Base-by-base conservation (phyloP, 176 grass and related monocot species). In the Pharus latifolius region DNA sequence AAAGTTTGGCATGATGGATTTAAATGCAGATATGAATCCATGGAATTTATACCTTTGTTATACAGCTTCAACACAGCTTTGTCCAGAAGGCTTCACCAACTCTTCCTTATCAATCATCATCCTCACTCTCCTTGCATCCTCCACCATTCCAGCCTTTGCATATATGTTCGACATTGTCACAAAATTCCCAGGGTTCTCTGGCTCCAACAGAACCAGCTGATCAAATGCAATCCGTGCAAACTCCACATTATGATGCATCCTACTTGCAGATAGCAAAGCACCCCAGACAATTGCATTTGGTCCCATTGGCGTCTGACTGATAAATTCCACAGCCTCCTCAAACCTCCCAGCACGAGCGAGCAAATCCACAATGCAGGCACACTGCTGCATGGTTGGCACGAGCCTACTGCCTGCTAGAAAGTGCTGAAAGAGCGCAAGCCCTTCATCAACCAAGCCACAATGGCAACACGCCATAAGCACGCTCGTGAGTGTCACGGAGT, bases 91-190 rank as follows among this genome's bases (percentile, higher is more conserved):
- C 61, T 96, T 96, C 14, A 53, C 60, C 50, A 88, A 49, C 38
- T 81, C 74, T 49, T 64, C 70, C 17, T 49, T 72, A 28, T 96
- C 78, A 48, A 91, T 80, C 87, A 84, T 83, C 78, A 57, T 51
- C 73, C 91, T 87, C 28, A 91, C 78, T 49, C 37, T 54, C 30
- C 67, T 79, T 22, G 91, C 91, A 60, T 96, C 91, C 44, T 91
- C 51, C 63, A 60, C 29, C 85, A 67, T 82, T 10, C 84, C 84
- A 1, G 78, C 74, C 49, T 83, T 85, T 27, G 75, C 33, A 25
- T 96, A 96, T 82, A 91, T 80, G 38, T 82, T 91, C 45, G 91
- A 91, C 87, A 96, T 91, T 0, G 91, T 85, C 32, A 96, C 88
- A 30, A 82, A 96, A 79, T 96, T 91, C 34, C 91, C 84, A 10